These are phyloP conservation scores for Thalassiosira hispida DNA, from an alignment of 352 stramenopile species.

Conservation along the genomic window DNA sequence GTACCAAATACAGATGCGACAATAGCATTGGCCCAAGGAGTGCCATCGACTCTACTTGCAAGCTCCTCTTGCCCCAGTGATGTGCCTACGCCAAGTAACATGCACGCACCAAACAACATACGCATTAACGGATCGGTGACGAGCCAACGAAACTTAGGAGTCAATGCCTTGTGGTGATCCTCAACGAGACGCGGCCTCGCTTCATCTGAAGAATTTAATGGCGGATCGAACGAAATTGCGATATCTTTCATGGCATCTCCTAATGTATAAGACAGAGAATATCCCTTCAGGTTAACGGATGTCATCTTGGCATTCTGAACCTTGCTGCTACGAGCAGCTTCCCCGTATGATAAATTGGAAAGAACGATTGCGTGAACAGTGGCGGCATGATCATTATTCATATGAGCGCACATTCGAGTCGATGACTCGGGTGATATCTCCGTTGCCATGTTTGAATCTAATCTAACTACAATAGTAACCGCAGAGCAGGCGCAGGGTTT, in stretches of 20 bases:
- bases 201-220: slow-evolving; percentile 14
- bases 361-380: slow-evolving; percentile 23
- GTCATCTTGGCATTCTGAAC: slow-evolving; percentile 26
- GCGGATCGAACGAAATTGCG: slow-evolving; percentile 16
- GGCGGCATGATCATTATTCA: slow-evolving; percentile 32
- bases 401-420: slow-evolving; percentile 10
- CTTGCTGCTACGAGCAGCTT: neutral
- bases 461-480: no score
- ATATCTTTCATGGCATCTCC: slow-evolving; percentile 18
- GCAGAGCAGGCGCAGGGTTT: no score
- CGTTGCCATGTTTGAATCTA: slow-evolving; percentile 3
- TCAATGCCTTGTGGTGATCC: slow-evolving; percentile 51
- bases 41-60: slow-evolving; percentile 19
- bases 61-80: slow-evolving; percentile 49
- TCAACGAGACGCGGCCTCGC: slow-evolving; percentile 36
- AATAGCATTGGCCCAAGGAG: slow-evolving; percentile 14
- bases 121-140: slow-evolving; percentile 57
- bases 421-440: slow-evolving; percentile 1
- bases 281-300: slow-evolving; percentile 12
- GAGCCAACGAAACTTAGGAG: slow-evolving; percentile 58
- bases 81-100: slow-evolving; percentile 34
- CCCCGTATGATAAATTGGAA: neutral
- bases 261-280: slow-evolving; percentile 20
- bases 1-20: slow-evolving; percentile 56
- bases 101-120: slow-evolving; percentile 45